Base-by-base conservation (phyloP, 495 filamentous ascomycete genomes). In the Amorphotheca resinae region DNA sequence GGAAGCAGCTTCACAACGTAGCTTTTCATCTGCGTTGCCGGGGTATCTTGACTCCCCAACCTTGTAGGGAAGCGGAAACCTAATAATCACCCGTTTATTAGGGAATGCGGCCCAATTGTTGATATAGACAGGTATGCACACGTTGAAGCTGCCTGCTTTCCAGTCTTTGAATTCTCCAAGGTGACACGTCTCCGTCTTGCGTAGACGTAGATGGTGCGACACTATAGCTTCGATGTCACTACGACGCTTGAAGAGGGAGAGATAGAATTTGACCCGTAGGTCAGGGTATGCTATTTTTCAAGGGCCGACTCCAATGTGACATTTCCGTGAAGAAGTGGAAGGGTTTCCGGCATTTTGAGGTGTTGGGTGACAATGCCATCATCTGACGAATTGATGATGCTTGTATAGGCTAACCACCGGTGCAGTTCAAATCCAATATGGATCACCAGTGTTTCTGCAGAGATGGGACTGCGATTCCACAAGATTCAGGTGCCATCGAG, bases 101-200 rank as follows among this genome's bases (percentile, higher is more conserved):
- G 40, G 26, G 12, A 12, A 20, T n/a, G 6, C n/a, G 7, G 14
- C 12, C 40, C 26, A 42, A 33, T 33, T 42, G 15, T 34, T 26
- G 20, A 42, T 22, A 22, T 42, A 33, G 9, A 42, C 20, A 14
- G 57, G 60, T 28, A 64, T 54, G 54, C 59, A 66, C 16, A 64
- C 51, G 46, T 65, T 67, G 50, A 58, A 65, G 41, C 61, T 64
- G 8, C 62, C 62, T 33, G 46, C 50, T 8, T 57, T 33, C 59
- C 62, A 67, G 1, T 62, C 49, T 9, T 44, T 33, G n/a, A 51
- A 35, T 12, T 54, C 48, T 25, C 45, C 46, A n/a, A 61, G 28
- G 8, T 41, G 53, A 46, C 40, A 61, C 55, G 20, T 28, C 33
- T 49, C 52, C n/a, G 14, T 32, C 22, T 14, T 22, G 21, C 7